Base-by-base conservation (phyloP, 2,329 filamentous ascomycete species). In the Bimuria novae-zelandiae region DNA sequence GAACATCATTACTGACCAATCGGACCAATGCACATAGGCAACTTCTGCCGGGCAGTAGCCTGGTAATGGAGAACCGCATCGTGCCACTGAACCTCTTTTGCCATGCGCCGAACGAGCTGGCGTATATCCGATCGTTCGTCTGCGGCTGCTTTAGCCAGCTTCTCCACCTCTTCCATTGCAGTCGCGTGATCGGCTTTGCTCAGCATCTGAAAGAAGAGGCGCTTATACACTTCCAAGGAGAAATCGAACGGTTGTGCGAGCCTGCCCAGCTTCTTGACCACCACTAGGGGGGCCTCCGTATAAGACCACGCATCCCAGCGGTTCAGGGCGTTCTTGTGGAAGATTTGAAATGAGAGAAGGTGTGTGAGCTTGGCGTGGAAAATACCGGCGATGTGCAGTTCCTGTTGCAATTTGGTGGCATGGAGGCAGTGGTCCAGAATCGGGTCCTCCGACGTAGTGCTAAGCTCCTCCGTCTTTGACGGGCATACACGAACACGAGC, bases 11-110 rank as follows among this genome's bases (percentile, higher is more conserved):
- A 4, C 33, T 37, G 21, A 47, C 44, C 44, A 17, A 68, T 59
- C 8, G 64, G 61, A n/a, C 65, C 64, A 14, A 55, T 59, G 42
- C 61, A 67, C 10, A 59, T 37, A 7, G 68, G 63, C 21, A 71
- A 42, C 37, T 55, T 67, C 36, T 64, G 61, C 29, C 64, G 61
- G 35, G 25, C 50, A 17, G 57, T 54, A 39, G 52, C 43, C 51
- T 71, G 65, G 44, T 70, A 71, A 16, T 62, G 46, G 16, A 55
- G 51, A 19, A 64, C 59, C 19, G 50, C 54, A n/a, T 55, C 29
- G 43, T 70, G 61, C 27, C 51, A 54, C 4, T 53, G 35, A 23
- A 65, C 40, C 33, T 71, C 67, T 21, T 54, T 56, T 11, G 45
- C 33, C 46, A 70, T 65, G 29, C 53, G 49, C 36, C 62, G 57